Percentiles rank a stretch among this genome's conserved stretches.
Evolutionary conservation across 331 rosid species (phyloP).

Genomic region (Malus hybrid): DNA sequence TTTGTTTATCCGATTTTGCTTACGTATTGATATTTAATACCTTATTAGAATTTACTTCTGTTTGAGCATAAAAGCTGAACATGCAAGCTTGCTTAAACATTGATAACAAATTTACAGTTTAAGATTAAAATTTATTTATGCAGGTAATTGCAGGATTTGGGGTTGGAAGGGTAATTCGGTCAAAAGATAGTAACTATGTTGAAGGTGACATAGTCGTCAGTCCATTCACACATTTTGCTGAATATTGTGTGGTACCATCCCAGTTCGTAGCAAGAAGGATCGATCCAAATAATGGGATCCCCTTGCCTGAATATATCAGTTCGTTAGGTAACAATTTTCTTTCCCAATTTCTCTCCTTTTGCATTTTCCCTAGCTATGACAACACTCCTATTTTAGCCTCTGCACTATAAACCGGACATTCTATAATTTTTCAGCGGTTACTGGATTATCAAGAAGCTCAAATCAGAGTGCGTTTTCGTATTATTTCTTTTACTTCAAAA

Average conservation of each 20-base stretch:
- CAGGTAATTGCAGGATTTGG: constrained; percentile 31
- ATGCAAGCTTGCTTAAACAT: background rate
- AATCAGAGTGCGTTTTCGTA: background rate
- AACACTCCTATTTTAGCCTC: background rate
- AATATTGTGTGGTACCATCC: constrained; percentile 26
- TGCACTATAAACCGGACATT: background rate
- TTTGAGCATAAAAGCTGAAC: too few relatives aligned
- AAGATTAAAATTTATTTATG: background rate
- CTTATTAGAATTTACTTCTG: too few relatives aligned
- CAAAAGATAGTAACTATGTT: constrained; percentile 22
- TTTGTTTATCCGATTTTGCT: too few relatives aligned
- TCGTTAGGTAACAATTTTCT: constrained; percentile 23
- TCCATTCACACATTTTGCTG: constrained; percentile 26
- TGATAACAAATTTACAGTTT: background rate
- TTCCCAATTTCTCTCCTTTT: background rate
- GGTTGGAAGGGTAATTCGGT: constrained; percentile 33
- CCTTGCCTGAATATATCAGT: constrained; percentile 32
- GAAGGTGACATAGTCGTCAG: constrained; percentile 33
- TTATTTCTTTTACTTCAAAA: too few relatives aligned
- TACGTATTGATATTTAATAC: too few relatives aligned
- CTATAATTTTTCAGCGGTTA: background rate
- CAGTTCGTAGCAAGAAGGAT: constrained; percentile 5
- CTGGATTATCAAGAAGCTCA: background rate
- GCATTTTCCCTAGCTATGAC: background rate
- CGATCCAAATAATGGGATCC: constrained; percentile 29